A percentile compares a stretch with the other conserved stretches of the same genome.
These are phyloP conservation scores for Verticillium alfalfae DNA, from an alignment of 2,329 filamentous ascomycete species.

Conservation along the genomic window DNA sequence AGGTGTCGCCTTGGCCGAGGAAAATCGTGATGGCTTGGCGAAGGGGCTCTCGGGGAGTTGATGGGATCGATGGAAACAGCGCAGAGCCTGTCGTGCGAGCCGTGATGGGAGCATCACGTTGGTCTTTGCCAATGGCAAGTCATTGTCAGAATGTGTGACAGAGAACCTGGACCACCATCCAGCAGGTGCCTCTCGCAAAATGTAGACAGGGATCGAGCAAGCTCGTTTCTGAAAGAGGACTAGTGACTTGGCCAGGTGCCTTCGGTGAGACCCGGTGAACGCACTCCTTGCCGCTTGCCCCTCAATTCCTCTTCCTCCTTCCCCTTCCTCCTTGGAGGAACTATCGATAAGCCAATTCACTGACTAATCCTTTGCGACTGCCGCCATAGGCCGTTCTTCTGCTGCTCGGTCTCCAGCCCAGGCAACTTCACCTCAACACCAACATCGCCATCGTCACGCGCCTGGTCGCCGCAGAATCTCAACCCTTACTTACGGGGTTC, in stretches of 20 bases:
- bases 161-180: not conserved
- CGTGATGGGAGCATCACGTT: constrained; percentile 19
- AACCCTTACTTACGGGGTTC: not conserved
- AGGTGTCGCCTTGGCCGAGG: constrained; percentile 5
- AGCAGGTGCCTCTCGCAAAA: not conserved
- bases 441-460: not conserved
- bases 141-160: not conserved
- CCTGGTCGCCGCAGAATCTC: not conserved
- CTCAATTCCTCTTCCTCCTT: not conserved
- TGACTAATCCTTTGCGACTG: not conserved
- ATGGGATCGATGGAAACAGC: constrained; percentile 1
- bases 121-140: constrained; percentile 2
- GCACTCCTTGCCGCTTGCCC: not conserved
- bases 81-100: constrained; percentile 11
- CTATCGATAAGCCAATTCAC: not conserved
- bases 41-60: not conserved
- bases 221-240: not conserved
- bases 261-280: not conserved
- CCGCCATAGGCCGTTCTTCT: not conserved
- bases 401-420: not conserved
- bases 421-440: not conserved
- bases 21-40: constrained; percentile 1
- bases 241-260: not conserved
- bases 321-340: not conserved
- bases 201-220: not conserved